phyloP scores from a whole-genome alignment of 257 asterid species.

The Solanum virginianum region DNA sequence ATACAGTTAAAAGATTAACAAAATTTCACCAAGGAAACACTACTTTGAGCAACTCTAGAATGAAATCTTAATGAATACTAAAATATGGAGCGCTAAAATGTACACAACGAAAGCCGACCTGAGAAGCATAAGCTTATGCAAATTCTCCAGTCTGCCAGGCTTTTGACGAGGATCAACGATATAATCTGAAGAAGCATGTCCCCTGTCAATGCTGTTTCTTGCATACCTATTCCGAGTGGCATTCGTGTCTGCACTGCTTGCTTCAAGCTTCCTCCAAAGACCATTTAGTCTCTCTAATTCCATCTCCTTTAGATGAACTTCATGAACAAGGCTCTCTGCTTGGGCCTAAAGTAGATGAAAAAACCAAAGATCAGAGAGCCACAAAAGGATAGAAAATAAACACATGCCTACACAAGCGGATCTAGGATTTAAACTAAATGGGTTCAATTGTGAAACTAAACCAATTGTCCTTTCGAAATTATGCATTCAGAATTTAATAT shows the following conservation, averaged over 20 bases:
- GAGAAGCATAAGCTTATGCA: slow-evolving; percentile 71
- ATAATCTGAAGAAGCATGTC: slow-evolving; percentile 33
- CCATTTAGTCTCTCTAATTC: slow-evolving; percentile 73
- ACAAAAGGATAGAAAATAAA: not conserved
- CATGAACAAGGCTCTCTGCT: slow-evolving; percentile 64
- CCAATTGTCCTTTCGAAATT: not conserved
- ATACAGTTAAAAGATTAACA: not conserved
- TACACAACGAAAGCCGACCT: slow-evolving; percentile 77
- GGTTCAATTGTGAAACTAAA: not conserved
- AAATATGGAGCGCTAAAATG: slow-evolving; percentile 60
- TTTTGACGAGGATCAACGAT: slow-evolving; percentile 38
- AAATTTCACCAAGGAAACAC: not conserved
- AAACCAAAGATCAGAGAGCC: not conserved
- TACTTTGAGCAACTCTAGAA: slow-evolving; percentile 16
- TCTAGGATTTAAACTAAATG: not conserved
- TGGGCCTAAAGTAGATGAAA: slow-evolving; percentile 45
- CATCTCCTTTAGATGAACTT: slow-evolving; percentile 59
- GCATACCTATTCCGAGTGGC: slow-evolving; percentile 55
- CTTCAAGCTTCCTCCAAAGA: slow-evolving; percentile 42
- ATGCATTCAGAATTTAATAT: not conserved
- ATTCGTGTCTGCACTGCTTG: slow-evolving; percentile 32
- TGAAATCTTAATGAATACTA: slow-evolving; percentile 81
- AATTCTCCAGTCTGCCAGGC: slow-evolving; percentile 53
- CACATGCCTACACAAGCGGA: not conserved
- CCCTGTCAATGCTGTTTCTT: slow-evolving; percentile 43